Evolutionary conservation across 2,329 filamentous ascomycete genomes (phyloP), one percentile per base, ranked within the genome.

Genomic region (Aspergillus costaricaensis): DNA sequence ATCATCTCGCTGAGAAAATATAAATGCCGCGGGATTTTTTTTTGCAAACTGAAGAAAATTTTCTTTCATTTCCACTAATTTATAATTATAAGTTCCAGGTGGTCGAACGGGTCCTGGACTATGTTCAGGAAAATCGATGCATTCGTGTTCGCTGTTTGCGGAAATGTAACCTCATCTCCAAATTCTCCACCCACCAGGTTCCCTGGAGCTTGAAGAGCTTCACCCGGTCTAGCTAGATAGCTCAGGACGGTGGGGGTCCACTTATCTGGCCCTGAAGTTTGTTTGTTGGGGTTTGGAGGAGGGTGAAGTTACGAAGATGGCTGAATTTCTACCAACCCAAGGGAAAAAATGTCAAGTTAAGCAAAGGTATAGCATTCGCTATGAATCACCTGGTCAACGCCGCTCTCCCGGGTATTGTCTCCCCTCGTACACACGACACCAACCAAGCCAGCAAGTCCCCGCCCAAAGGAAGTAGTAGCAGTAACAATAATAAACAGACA

Each of bases 391-490:
- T 36, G 32, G 44, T 21, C 44, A 23, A 23, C 44, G 21, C 44
- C 44, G n/a, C 39, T 19, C 39, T 43, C 44, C 44, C 44, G 41
- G 41, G 41, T 44, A 44, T 44, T 44, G 32, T 36, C 41, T 44
- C 19, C 41, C 41, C 41, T 44, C 41, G 41, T 44, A 44, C 41
- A 44, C 17, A 14, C 12, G 32, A 36, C 32, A 36, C 41, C 41
- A 54, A 58, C 44, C 57, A 53, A 67, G 47, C 32, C 32, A 36
- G 32, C 32, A 36, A 36, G 32, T 14, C 12, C 32, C 32, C 32
- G 6, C 32, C 12, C 32, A 36, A 36, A 30, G 65, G 71, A 70
- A 70, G 27, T 30, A 68, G 57, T 55, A 57, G 57, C 51, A 57
- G 58, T 36, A 32, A 32, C 15, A 57, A 25, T n/a, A 50, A 51